phyloP scores from a whole-genome alignment of 225 moss, liverwort and hornwort species.

The Bryoerythrophyllum caledonicum region DNA sequence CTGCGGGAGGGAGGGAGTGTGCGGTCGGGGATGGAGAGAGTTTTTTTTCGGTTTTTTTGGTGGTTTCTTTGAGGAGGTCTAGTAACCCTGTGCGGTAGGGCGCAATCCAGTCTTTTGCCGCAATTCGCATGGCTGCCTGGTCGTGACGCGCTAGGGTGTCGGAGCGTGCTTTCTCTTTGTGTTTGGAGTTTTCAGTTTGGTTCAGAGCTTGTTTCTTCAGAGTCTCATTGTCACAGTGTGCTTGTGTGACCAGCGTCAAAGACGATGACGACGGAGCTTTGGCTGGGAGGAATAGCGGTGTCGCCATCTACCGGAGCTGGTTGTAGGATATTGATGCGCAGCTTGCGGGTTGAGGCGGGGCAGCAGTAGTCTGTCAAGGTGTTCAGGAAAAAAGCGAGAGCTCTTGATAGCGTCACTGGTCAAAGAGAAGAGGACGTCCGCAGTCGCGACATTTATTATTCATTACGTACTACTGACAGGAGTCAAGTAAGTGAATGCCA shows the following conservation, averaged over 20 bases:
- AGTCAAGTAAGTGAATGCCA: slow-evolving; percentile 40
- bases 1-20: slow-evolving; percentile 12
- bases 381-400: slow-evolving; percentile 8
- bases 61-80: background rate
- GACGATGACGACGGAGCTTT: slow-evolving; percentile 54
- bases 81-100: slow-evolving; percentile 37
- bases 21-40: background rate
- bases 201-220: too few species aligned
- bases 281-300: slow-evolving; percentile 23
- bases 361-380: slow-evolving; percentile 41
- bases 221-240: slow-evolving; percentile 33
- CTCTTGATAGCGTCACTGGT: slow-evolving; percentile 18
- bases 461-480: slow-evolving; percentile 27
- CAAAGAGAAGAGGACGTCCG: slow-evolving; percentile 23
- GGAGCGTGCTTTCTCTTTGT: background rate
- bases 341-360: slow-evolving; percentile 22
- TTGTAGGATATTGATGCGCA: slow-evolving; percentile 43
- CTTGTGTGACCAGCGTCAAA: slow-evolving; percentile 43
- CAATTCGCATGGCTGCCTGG: slow-evolving; percentile 35
- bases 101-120: slow-evolving; percentile 21
- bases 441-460: slow-evolving; percentile 18
- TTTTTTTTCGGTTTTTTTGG: background rate
- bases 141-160: slow-evolving; percentile 5
- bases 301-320: slow-evolving; percentile 31
- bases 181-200: background rate